Base-by-base conservation (phyloP, 345 rosid genomes). In the Mercurialis annua region DNA sequence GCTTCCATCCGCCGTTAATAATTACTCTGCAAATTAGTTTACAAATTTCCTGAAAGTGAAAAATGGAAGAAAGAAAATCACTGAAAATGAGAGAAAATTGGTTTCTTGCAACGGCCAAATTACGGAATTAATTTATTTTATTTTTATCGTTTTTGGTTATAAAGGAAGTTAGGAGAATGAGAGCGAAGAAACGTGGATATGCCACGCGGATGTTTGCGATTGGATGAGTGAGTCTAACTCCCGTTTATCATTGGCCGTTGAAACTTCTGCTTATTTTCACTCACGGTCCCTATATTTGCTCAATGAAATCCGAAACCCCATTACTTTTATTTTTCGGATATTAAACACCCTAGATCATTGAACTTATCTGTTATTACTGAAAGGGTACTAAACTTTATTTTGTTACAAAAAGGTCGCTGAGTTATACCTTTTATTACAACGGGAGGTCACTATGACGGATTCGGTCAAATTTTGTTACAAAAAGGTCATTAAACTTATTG, bases 1-100 rank as follows among this genome's bases (percentile, higher is more conserved):
- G 80, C 84, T 78, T 89, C 80, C 80, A 76, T 76, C 64, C 59
- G 57, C 70, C 63, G 67, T 61, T 34, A 21, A 38, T 59, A 47
- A 44, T 5, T 15, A 56, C n/a, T n/a, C n/a, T n/a, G n/a, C n/a
- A n/a, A n/a, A n/a, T n/a, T n/a, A n/a, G n/a, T n/a, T n/a, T n/a
- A n/a, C 34, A 24, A n/a, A 15, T 43, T 12, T 14, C 6, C 20
- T 31, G 0, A 33, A 48, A 27, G 17, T 10, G 64, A 43, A 11
- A 60, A 61, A 30, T 29, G 46, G 27, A 31, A 31, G 26, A 43
- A 21, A 53, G 4, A 40, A 34, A 38, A 57, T 12, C 8, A 23
- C n/a, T n/a, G n/a, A n/a, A n/a, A n/a, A 16, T 48, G 36, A 49
- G 43, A 9, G 17, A 10, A 16, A 44, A 31, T 21, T 40, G 26